Conservation (phyloP, 2,329 filamentous ascomycete species). For the Hymenoscyphus fraxineus region DNA sequence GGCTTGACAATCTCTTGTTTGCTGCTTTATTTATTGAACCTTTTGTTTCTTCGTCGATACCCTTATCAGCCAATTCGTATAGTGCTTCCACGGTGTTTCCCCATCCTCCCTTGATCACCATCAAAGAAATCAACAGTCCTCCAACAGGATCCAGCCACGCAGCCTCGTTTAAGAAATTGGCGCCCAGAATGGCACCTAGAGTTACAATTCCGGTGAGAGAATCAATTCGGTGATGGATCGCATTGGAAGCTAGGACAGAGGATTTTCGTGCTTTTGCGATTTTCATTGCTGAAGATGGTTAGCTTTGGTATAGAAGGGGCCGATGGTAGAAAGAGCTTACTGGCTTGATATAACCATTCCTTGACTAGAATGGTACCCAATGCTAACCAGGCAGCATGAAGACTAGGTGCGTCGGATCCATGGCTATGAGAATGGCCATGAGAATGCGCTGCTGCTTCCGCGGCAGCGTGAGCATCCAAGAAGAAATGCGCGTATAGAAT, state of each 20-base stretch:
- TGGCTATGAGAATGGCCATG: slow-evolving; percentile 63
- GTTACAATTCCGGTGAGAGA: slow-evolving; percentile 94
- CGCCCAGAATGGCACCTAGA: slow-evolving; percentile 80
- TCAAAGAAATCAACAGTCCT: slow-evolving; percentile 83
- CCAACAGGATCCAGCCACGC: slow-evolving; percentile 94
- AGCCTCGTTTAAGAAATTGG: slow-evolving; percentile 80
- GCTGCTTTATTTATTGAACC: slow-evolving; percentile 65
- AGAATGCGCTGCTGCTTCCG: slow-evolving; percentile 50
- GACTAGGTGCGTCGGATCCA: slow-evolving; percentile 65
- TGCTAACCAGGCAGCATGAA: slow-evolving; percentile 94
- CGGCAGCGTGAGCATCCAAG: slow-evolving; percentile 56
- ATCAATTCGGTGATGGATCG: slow-evolving; percentile 93
- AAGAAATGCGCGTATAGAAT: slow-evolving; percentile 71
- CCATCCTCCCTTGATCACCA: slow-evolving; percentile 88
- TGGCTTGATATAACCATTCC: slow-evolving; percentile 95
- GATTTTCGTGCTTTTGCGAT: slow-evolving; percentile 91
- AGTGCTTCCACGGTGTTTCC: slow-evolving; percentile 80
- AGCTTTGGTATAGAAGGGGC: background rate
- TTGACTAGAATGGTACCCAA: slow-evolving; percentile 86
- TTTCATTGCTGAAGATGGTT: slow-evolving; percentile 71
- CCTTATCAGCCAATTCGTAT: slow-evolving; percentile 84
- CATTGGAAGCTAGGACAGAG: slow-evolving; percentile 92
- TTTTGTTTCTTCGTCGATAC: slow-evolving; percentile 82
- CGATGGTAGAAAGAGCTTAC: slow-evolving; percentile 50
- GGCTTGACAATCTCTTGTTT: slow-evolving; percentile 52